A percentile compares a stretch with the other conserved stretches of the same genome.
Evolutionary conservation across 345 rosid genomes (phyloP).

Genomic region (Salix dunnii): DNA sequence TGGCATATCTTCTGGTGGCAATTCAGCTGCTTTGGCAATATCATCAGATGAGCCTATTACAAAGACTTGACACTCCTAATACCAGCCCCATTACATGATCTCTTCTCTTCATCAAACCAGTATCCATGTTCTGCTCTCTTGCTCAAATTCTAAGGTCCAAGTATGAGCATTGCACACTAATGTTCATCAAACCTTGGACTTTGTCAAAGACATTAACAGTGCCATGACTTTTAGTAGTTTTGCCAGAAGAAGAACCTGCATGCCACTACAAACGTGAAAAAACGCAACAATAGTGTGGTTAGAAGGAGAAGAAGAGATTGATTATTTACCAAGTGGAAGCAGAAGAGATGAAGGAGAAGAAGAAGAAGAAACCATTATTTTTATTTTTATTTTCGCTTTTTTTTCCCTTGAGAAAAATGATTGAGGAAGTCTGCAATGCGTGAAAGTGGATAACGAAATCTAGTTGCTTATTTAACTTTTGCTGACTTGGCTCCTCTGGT

Average conservation of each 20-base stretch:
- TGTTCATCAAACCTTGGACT: conserved; percentile 20
- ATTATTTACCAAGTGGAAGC: conserved; percentile 40
- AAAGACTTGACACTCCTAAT: conserved; percentile 46
- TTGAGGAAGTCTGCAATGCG: neutral
- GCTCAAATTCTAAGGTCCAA: conserved; percentile 18
- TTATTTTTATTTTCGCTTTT: neutral
- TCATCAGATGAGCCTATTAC: conserved; percentile 20
- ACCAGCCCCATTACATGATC: conserved; percentile 46
- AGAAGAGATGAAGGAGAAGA: conserved; percentile 13
- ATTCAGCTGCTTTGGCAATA: conserved; percentile 57
- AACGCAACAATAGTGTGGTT: neutral
- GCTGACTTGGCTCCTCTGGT: neutral
- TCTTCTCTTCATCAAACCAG: conserved; percentile 43
- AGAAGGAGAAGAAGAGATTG: neutral
- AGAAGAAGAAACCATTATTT: conserved; percentile 7
- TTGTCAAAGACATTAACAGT: conserved; percentile 8
- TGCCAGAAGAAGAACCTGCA: conserved; percentile 42
- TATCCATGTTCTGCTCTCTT: conserved; percentile 16
- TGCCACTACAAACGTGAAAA: neutral
- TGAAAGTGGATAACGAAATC: conserved; percentile 16
- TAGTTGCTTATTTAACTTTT: neutral
- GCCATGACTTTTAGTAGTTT: conserved; percentile 22
- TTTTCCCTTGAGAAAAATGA: neutral
- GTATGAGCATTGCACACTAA: conserved; percentile 27
- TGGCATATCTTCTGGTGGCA: conserved; percentile 86